Evolutionary conservation across 129 eudicot species (phyloP), one percentile per base, ranked within the genome.

Genomic region (Flaveria linearis): DNA sequence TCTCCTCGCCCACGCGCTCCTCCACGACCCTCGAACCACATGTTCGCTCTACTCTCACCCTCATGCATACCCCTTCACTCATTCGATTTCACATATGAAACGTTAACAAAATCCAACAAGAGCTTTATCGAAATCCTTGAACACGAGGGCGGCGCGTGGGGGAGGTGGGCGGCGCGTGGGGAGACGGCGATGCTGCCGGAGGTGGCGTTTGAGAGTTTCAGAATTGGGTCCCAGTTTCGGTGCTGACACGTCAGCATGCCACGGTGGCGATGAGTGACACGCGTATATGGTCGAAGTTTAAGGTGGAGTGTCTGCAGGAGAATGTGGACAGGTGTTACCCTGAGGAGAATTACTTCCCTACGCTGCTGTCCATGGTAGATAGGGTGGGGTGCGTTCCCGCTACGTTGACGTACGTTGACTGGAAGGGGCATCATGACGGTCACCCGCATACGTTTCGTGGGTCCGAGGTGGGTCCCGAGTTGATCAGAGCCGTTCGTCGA

Each of bases 181-280:
- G 88, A 84, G 0, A 14, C 76, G 17, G 84, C 79, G 1, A 93
- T 93, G 98, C 81, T 87, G 0, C 98, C 98, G 53, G 96, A 87
- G 52, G 91, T 93, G 57, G 36, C 10, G 15, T 80, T 71, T n/a
- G 85, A 73, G 17, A 26, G 20, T 0, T 93, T 93, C 79, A 83
- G 96, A 49, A 84, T 93, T 33, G 98, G 98, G 87, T 93, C 98
- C 33, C 98, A 93, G 88, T 93, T 91, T 93, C 88, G 25, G 71
- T 80, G 8, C 58, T 93, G 84, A 88, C 85, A 74, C 91, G 97
- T 45, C 82, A 68, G 52, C 98, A 94, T 53, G 97, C 98, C 67
- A 76, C 77, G 85, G 36, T 86, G 68, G 83, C 77, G 7, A 86
- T 82, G 39, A 53, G 81, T 36, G 98, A 91, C 86, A 83, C 74